Base-by-base conservation (phyloP, 805 yeast genomes). In the Metschnikowia chrysomelidarum region DNA sequence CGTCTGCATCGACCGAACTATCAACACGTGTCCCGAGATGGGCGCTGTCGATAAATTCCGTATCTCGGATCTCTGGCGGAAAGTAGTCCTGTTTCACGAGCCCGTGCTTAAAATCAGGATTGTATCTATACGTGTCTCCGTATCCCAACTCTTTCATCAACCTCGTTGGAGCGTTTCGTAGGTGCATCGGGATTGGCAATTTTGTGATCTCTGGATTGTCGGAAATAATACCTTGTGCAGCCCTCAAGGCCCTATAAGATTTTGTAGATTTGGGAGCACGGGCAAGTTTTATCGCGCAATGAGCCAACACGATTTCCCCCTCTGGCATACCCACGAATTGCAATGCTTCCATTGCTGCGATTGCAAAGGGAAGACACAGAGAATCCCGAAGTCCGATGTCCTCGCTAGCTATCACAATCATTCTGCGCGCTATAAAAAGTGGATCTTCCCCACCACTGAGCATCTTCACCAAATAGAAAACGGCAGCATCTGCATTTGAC, bases 251-350 rank as follows among this genome's bases (percentile, higher is more conserved):
- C 39, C 88, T 67, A 53, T 93, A 93, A 0, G 93, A 78, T 51
- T 82, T 82, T 5, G 93, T 88, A 7, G 95, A 83, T 58, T 93
- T 93, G 0, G 80, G 78, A 0, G 97, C 94, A 35, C 77, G 62
- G 0, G 97, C 94, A 16, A 93, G 64, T 48, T 89, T 85, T n/a
- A 84, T 87, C 1, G 95, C 89, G 59, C 96, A 88, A 49, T 93
- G 98, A 0, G 88, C 98, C 27, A 93, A 61, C 5, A 87, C 79
- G 16, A 86, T 69, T 55, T 89, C 95, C 2, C 93, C 91, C 53
- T 93, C 98, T 0, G 98, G 98, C 73, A 93, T 68, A 0, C 98
- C 99, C 14, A 93, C 74, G 58, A 84, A 85, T 63, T 87, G 88
- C 3, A 86, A 81, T 0, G 97, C 87, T 27, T 87, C 86, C 56